phyloP scores from a whole-genome alignment of 2,329 filamentous ascomycete genomes.

The Aureobasidium sp. region DNA sequence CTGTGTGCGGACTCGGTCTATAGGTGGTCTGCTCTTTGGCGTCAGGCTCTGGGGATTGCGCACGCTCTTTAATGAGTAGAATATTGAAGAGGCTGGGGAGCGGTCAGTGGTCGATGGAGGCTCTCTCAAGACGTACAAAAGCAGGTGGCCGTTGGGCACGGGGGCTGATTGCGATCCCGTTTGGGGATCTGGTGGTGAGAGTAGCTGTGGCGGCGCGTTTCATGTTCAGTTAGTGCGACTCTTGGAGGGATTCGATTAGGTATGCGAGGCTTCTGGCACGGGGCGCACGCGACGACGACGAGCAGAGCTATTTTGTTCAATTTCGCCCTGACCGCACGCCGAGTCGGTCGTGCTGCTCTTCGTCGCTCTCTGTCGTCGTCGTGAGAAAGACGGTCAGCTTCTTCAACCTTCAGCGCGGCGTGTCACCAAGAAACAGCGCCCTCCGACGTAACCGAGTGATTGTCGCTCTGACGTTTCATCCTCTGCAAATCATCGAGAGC shows the following conservation, averaged over 20 bases:
- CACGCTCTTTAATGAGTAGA: neutral
- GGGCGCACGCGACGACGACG: conserved; percentile 8
- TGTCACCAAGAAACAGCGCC: neutral
- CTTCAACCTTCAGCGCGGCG: neutral
- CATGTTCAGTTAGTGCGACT: conserved; percentile 10
- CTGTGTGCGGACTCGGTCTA: neutral
- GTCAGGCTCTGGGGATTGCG: neutral
- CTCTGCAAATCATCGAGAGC: conserved; percentile 9
- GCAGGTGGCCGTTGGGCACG: conserved; percentile 1
- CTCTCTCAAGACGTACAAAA: neutral
- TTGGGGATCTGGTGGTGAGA: neutral
- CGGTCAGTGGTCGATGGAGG: neutral
- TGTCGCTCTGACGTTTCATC: conserved; percentile 14
- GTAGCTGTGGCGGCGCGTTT: conserved; percentile 4
- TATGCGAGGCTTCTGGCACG: neutral
- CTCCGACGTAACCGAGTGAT: conserved; percentile 12
- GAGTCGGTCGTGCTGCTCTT: neutral
- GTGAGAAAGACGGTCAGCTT: neutral
- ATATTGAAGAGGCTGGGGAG: neutral
- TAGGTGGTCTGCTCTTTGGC: neutral
- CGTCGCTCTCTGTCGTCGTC: neutral
- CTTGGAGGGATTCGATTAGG: neutral
- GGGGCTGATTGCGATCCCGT: neutral
- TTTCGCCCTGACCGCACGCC: neutral
- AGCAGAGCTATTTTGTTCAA: conserved; percentile 6